phyloP scores from a whole-genome alignment of 371 early-diverging fungal species.

The Mucor mucedo region DNA sequence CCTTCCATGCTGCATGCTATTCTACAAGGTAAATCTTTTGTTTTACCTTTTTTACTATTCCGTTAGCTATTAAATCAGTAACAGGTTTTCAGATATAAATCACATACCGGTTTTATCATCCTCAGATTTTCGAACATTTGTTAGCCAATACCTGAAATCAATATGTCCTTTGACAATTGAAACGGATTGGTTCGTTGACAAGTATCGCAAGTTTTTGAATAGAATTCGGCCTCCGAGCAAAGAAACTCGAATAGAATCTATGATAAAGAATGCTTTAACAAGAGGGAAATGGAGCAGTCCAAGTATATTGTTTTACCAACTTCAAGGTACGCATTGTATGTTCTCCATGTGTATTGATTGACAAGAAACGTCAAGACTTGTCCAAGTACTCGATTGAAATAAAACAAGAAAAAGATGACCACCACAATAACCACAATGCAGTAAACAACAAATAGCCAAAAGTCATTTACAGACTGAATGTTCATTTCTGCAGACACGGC shows the following conservation, averaged over 20 bases:
- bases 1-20: conserved; percentile 79
- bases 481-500: neutral
- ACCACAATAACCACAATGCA: conserved; percentile 74
- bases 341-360: conserved; percentile 76
- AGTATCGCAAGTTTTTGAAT: conserved; percentile 80
- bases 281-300: too few relatives aligned
- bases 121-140: conserved; percentile 61
- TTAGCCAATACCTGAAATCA: conserved; percentile 79
- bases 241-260: conserved; percentile 80
- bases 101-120: conserved; percentile 18
- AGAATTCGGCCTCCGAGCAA: conserved; percentile 80
- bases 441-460: conserved; percentile 71
- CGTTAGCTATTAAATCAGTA: too few relatives aligned
- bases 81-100: neutral
- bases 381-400: conserved; percentile 74
- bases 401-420: conserved; percentile 79
- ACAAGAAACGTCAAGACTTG: conserved; percentile 67
- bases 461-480: conserved; percentile 39
- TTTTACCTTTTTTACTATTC: conserved; percentile 12
- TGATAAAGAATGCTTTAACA: neutral
- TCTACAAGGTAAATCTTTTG: conserved; percentile 58
- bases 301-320: conserved; percentile 56
- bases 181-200: conserved; percentile 77
- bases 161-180: conserved; percentile 80
- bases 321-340: conserved; percentile 72